Percentiles rank a stretch among this genome's conserved stretches.
These are phyloP conservation scores for Myxozyma neotropica DNA, from an alignment of 805 yeast species.

Conservation along the genomic window DNA sequence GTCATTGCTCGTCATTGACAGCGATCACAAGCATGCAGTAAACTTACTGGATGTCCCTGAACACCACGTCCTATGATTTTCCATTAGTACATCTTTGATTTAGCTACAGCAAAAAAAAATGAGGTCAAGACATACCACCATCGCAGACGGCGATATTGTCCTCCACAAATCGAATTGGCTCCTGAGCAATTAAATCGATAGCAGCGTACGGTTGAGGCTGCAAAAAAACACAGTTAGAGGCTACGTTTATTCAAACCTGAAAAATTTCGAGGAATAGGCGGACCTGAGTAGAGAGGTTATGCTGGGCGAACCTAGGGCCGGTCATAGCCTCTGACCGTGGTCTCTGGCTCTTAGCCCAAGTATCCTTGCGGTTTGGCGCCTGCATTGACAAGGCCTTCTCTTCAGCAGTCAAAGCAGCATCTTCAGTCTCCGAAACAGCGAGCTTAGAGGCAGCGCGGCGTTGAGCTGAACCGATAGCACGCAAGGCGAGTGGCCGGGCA, in stretches of 20 bases:
- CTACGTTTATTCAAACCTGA: not conserved
- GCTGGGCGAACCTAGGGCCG: constrained; percentile 71
- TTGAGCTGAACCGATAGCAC: not conserved
- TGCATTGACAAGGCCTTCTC: constrained; percentile 46
- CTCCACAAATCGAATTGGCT: constrained; percentile 67
- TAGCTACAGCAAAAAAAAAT: not conserved
- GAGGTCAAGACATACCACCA: constrained; percentile 49
- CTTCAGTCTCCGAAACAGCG: constrained; percentile 7
- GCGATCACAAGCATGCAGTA: not conserved
- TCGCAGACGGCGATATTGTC: constrained; percentile 76
- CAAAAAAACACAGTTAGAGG: not conserved
- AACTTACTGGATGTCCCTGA: constrained; percentile 68
- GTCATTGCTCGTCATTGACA: not conserved
- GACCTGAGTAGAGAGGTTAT: constrained; percentile 52
- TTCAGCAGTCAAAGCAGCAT: constrained; percentile 17
- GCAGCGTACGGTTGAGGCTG: constrained; percentile 86
- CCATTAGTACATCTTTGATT: not conserved
- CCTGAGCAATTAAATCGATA: constrained; percentile 74
- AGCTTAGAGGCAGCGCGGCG: constrained; percentile 12
- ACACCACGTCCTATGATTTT: constrained; percentile 53
- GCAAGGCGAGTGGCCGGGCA: constrained; percentile 8
- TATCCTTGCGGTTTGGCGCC: constrained; percentile 71
- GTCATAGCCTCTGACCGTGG: constrained; percentile 59
- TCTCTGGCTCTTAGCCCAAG: constrained; percentile 75
- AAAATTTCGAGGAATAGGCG: not conserved